Base-by-base conservation (phyloP, 2,329 filamentous ascomycete genomes). In the Tolypocladium album region DNA sequence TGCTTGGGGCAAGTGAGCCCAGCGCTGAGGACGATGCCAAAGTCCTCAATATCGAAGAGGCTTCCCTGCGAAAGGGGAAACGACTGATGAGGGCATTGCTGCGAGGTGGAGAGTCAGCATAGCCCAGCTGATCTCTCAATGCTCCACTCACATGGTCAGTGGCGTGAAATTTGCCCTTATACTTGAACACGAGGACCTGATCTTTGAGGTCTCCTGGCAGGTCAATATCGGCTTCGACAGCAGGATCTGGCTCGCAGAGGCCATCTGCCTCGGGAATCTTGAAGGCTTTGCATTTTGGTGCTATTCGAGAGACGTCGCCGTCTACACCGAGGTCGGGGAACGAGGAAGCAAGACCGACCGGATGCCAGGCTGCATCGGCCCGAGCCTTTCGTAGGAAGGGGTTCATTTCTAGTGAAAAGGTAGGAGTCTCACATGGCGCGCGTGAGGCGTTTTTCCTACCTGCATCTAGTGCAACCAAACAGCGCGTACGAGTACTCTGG, bases 31-130 rank as follows among this genome's bases (percentile, higher is more conserved):
- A 80, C 76, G 2, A 88, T 73, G 0, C 87, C 87, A 67, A 89
- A 90, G 62, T 90, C 87, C 64, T 90, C 87, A 65, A 90, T 89
- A 59, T 90, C 87, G 61, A 88, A 89, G 0, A 85, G 76, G 0
- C 72, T 80, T 0, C 84, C 86, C 52, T 82, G 78, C 0, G 85
- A 88, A 1, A 90, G 77, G 0, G 87, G 86, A 60, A 82, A 89
- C 0, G 85, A 81, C 1, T 82, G 84, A 65, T 90, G 87, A 1
- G 87, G 87, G 61, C 87, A 90, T 77, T 79, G 76, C 84, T 87
- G 61, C 11, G 9, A 9, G 22, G 3, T 12, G 9, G 9, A 47
- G 9, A 13, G 40, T 58, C 53, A 59, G 55, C 56, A n/a, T 64
- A 62, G 45, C 56, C 40, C 31, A 34, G 36, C 20, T 7, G n/a